Evolutionary conservation across 169 alveolate species (phyloP), one percentile per base, ranked within the genome.

Genomic region (Theileria annulata): DNA sequence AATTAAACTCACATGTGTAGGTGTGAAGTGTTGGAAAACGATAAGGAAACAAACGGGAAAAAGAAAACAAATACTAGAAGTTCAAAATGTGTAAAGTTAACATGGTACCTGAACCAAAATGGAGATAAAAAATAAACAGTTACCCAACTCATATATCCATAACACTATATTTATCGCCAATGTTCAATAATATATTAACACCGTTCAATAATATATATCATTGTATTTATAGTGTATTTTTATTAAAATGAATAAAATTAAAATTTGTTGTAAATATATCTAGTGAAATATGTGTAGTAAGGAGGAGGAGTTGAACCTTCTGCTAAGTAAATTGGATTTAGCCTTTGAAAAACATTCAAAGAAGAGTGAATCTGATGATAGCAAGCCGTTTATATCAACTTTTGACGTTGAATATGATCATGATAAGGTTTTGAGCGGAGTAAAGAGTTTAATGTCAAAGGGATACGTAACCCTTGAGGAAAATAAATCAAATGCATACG

Each of bases 371-470:
- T 37, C 77, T 17, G 4, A 49, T n/a, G 49, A 21, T 15, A 58
- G 49, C 31, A 30, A 62, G 37, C 12, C 71, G 1, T 49, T 68
- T 17, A 83, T 88, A 23, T 63, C 77, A 60, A 70, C 77, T 12
- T 37, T 88, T 69, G 66, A 79, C 28, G 76, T 80, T 1, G 80
- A 82, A 28, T 58, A 71, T n/a, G 94, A 83, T 9, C 95, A 92
- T 75, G 90, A 76, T 62, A 85, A 88, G 79, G 91, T 86, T 28
- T 80, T 92, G 23, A 92, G 92, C 15, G 85, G 87, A 56, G 91
- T 86, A 23, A 92, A 92, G 70, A 92, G 93, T 69, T 71, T 92
- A 54, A 92, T 88, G 90, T 86, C 93, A 12, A 76, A 88, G 62
- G 83, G 90, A 42, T 87, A 81, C 64, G 83, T 92, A 28, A 77